Conservation (phyloP, 108 stramenopile species). For the Cyclotella kingstonii region DNA sequence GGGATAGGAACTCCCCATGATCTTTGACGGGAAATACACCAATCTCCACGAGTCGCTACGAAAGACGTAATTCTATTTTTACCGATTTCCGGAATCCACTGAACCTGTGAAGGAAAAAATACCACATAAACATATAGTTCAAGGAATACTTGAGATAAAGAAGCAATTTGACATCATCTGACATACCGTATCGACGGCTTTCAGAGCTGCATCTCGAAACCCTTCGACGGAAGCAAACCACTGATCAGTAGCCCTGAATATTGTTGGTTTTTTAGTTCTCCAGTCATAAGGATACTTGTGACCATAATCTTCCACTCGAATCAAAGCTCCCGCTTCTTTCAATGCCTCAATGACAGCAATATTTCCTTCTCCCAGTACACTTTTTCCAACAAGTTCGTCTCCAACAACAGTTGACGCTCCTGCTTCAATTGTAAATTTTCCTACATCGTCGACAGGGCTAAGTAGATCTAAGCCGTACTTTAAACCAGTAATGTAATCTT, state of each 20-base stretch:
- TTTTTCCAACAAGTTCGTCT: conserved; percentile 77
- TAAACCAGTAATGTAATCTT: conserved; percentile 93
- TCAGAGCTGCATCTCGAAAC: conserved; percentile 85
- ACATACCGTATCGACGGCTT: conserved; percentile 88
- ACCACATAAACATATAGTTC: conserved; percentile 14
- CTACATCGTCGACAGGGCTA: conserved; percentile 93
- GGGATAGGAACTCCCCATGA: conserved; percentile 99
- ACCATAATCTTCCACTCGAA: conserved; percentile 85
- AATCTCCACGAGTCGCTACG: conserved; percentile 86
- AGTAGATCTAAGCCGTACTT: conserved; percentile 81
- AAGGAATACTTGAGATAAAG: neutral
- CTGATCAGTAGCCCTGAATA: conserved; percentile 97
- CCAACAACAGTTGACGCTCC: conserved; percentile 53
- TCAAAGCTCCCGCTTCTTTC: conserved; percentile 68
- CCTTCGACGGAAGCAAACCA: conserved; percentile 98
- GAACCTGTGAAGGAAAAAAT: conserved; percentile 68
- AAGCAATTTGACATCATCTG: neutral
- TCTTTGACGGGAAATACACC: conserved; percentile 99
- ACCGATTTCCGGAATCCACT: conserved; percentile 96
- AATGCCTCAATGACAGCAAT: conserved; percentile 86
- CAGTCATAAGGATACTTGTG: conserved; percentile 99
- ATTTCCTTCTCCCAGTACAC: conserved; percentile 90
- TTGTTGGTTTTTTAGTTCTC: conserved; percentile 99
- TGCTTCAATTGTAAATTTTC: conserved; percentile 92
- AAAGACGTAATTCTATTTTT: conserved; percentile 89